Base-by-base conservation (phyloP, 208 protist species). In the Leishmania amazonensis region DNA sequence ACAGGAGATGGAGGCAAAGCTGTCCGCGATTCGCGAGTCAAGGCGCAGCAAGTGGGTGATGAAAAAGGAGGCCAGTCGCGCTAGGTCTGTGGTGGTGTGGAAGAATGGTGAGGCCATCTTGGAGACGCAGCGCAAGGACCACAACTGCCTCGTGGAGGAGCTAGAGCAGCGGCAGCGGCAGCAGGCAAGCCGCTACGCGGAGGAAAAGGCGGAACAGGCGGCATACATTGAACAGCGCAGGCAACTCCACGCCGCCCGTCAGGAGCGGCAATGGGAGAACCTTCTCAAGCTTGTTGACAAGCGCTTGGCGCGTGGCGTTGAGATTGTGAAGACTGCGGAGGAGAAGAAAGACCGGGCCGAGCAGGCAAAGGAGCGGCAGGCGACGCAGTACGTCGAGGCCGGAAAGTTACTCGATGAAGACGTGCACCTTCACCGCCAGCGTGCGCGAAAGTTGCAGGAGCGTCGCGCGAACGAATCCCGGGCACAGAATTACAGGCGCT, bases 401-500 rank as follows among this genome's bases (percentile, higher is more conserved):
- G 86, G 79, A 31, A 75, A 79, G 24, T 79, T 81, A 42, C 84
- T 94, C 19, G 85, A 88, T 58, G 76, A 87, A 31, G 87, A 92
- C 51, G 54, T 96, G 11, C 70, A 76, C 45, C 70, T 81, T 42
- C 94, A 97, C 76, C 81, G 83, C 53, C 64, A 86, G 51, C 90
- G 93, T n/a, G 89, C 91, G 4, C 79, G 83, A 58, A 76, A 89
- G 58, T 15, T 91, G 35, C 84, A 91, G 73, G 40, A 83, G 40
- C 64, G 81, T 58, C 87, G 83, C 19, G 78, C 86, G 62, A 86
- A 95, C 79, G 81, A 82, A 17, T 79, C 88, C 19, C 81, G 95
- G 49, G 9, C 17, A 31, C 90, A 90, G 80, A 94, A 95, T 75
- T 97, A 93, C 84, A 75, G 74, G 31, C 88, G 90, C 51, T 97